phyloP scores from a whole-genome alignment of 345 rosid genomes.

The Citrus glauca region DNA sequence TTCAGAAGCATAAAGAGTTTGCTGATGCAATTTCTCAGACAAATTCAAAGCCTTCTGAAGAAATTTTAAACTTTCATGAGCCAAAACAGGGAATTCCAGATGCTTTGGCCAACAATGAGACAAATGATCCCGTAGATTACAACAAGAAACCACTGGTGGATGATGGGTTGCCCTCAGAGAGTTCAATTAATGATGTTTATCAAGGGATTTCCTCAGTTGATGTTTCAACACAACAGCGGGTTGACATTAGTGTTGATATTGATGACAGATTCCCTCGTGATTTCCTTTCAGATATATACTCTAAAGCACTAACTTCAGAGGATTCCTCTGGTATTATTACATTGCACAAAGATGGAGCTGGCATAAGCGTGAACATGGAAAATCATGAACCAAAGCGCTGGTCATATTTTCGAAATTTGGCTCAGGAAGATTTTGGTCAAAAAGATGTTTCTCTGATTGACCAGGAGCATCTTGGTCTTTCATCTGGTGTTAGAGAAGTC shows the following conservation, averaged over 20 bases:
- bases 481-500: slow-evolving; percentile 28
- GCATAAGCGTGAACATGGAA: slow-evolving; percentile 65
- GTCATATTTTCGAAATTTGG: slow-evolving; percentile 88
- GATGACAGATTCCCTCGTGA: slow-evolving; percentile 83
- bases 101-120: slow-evolving; percentile 11
- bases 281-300: slow-evolving; percentile 71
- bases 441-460: slow-evolving; percentile 55
- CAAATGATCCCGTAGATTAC: slow-evolving; percentile 14
- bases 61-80: slow-evolving; percentile 29
- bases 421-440: slow-evolving; percentile 52
- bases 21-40: slow-evolving; percentile 33
- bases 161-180: slow-evolving; percentile 20
- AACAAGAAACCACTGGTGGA: slow-evolving; percentile 13
- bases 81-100: slow-evolving; percentile 30
- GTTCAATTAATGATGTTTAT: slow-evolving; percentile 26
- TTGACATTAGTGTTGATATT: slow-evolving; percentile 74
- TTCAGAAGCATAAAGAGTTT: slow-evolving; percentile 39
- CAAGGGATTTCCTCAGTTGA: slow-evolving; percentile 28
- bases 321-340: slow-evolving; percentile 35
- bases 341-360: slow-evolving; percentile 54
- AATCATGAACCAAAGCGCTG: slow-evolving; percentile 73
- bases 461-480: slow-evolving; percentile 45
- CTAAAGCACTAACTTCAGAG: slow-evolving; percentile 56
- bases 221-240: slow-evolving; percentile 34
- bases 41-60: slow-evolving; percentile 37